Evolutionary conservation across 768 basidiomycete species (phyloP).

Genomic region (Lentinula guzmanii): DNA sequence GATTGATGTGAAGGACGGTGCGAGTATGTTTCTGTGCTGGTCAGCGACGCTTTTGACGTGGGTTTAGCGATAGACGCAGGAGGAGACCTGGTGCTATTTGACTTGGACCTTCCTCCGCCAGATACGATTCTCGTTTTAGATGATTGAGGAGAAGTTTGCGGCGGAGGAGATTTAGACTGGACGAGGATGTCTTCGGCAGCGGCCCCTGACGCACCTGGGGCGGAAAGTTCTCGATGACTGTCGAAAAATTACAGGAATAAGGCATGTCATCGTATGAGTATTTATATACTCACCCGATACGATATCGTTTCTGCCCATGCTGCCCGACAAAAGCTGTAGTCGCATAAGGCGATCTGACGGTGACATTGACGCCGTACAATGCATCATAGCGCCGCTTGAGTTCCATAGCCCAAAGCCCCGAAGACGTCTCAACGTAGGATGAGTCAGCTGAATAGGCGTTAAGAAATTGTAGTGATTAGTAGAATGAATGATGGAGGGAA

Average conservation of each 20-base stretch:
- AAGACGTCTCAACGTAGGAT: slow-evolving; percentile 76
- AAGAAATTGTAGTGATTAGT: slow-evolving; percentile 4
- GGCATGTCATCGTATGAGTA: background rate
- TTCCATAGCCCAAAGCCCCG: slow-evolving; percentile 68
- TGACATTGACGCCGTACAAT: slow-evolving; percentile 55
- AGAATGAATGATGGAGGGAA: slow-evolving; percentile 9
- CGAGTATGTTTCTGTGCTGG: background rate
- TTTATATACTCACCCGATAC: slow-evolving; percentile 57
- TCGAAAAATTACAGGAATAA: background rate
- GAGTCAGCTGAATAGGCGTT: slow-evolving; percentile 46
- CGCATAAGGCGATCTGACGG: slow-evolving; percentile 70
- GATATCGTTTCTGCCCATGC: slow-evolving; percentile 71
- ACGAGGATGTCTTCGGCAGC: slow-evolving; percentile 36
- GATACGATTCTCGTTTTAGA: slow-evolving; percentile 28
- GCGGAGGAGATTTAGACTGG: slow-evolving; percentile 15
- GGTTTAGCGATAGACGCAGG: background rate
- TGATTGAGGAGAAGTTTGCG: slow-evolving; percentile 27
- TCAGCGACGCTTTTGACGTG: background rate
- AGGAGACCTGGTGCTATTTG: background rate
- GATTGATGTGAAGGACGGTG: slow-evolving; percentile 2
- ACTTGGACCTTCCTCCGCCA: background rate
- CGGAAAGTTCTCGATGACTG: slow-evolving; percentile 56
- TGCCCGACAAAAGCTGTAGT: slow-evolving; percentile 82
- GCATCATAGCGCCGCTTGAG: slow-evolving; percentile 75
- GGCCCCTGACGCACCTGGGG: slow-evolving; percentile 46